Evolutionary conservation across 2,329 filamentous ascomycete genomes (phyloP), one percentile per base, ranked within the genome.

Genomic region (Podosphaera fusca): DNA sequence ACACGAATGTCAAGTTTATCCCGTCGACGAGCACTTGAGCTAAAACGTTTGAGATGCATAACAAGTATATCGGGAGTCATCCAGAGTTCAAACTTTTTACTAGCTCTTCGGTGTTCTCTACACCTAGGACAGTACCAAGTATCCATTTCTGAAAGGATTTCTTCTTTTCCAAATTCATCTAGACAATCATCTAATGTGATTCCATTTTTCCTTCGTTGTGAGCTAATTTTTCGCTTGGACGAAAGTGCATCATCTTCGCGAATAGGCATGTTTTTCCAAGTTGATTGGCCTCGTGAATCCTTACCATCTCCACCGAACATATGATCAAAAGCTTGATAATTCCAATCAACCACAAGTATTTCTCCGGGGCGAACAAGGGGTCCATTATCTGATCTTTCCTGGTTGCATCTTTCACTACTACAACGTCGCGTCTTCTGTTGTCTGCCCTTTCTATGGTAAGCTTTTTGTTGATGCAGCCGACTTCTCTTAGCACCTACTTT

Each of bases 81-180:
- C 92, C 92, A 98, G 21, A 98, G 78, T 66, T 96, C 89, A 56
- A 98, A 87, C 65, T 92, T 95, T 74, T 98, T 98, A 71, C 84
- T 89, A 29, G 92, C 92, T 59, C 87, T 82, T 14, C 87, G 81
- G 65, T 94, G 84, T 64, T 95, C 87, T 69, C 96, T 96, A 75
- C 92, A 98, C 35, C 87, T 80, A 58, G 87, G 90, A 67, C 92
- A 98, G 68, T 94, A 96, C 92, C 92, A 98, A 59, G 87, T 90
- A 67, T 98, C 94, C 66, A 94, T 85, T 68, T 95, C 87, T 0
- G 90, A 95, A 3, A 98, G 74, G 12, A 95, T 81, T 70, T 98
- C 92, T 59, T 89, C 85, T 67, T 90, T 90, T 66, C 92, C 87
- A 63, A 95, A 96, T 69, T 96, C 92, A 59, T 89, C 84, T 57